These are phyloP conservation scores for Cadophora malorum DNA, from an alignment of 2,329 filamentous ascomycete genomes.

Conservation along the genomic window DNA sequence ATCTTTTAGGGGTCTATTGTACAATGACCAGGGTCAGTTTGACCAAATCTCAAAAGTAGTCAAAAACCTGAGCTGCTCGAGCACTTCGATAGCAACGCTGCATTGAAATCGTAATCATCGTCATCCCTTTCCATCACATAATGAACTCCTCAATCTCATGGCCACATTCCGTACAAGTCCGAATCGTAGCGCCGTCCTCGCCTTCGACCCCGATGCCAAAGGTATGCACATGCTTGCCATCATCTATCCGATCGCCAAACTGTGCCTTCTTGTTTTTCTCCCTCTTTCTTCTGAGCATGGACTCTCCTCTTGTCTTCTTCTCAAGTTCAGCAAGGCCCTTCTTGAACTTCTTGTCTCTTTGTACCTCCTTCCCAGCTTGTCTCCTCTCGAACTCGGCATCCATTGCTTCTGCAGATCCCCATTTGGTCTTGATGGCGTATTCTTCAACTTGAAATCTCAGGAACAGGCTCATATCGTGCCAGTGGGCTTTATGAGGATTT, in stretches of 20 bases:
- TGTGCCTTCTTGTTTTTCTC: constrained; percentile 54
- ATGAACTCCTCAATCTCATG: constrained; percentile 78
- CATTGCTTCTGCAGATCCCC: constrained; percentile 84
- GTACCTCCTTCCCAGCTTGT: constrained; percentile 78
- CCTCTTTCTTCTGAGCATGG: constrained; percentile 76
- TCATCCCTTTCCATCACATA: constrained; percentile 35
- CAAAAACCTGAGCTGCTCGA: constrained; percentile 8
- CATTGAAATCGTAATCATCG: not conserved
- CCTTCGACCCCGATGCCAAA: constrained; percentile 77
- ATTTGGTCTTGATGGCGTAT: constrained; percentile 88
- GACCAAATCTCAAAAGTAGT: not conserved
- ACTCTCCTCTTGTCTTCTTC: constrained; percentile 90
- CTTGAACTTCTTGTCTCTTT: constrained; percentile 92
- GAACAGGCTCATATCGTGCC: constrained; percentile 99
- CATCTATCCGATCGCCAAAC: constrained; percentile 80
- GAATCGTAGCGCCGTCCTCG: constrained; percentile 76
- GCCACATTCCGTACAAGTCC: constrained; percentile 77
- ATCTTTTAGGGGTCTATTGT: too few species aligned
- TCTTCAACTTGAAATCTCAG: constrained; percentile 93
- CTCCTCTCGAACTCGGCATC: constrained; percentile 88
- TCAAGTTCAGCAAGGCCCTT: constrained; percentile 89
- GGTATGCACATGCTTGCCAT: constrained; percentile 84
- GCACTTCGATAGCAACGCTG: constrained; percentile 14
- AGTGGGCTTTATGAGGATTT: constrained; percentile 94
- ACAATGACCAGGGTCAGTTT: not conserved